Evolutionary conservation across 2,329 filamentous ascomycete genomes (phyloP), one percentile per base, ranked within the genome.

Genomic region (Talaromyces sp.): DNA sequence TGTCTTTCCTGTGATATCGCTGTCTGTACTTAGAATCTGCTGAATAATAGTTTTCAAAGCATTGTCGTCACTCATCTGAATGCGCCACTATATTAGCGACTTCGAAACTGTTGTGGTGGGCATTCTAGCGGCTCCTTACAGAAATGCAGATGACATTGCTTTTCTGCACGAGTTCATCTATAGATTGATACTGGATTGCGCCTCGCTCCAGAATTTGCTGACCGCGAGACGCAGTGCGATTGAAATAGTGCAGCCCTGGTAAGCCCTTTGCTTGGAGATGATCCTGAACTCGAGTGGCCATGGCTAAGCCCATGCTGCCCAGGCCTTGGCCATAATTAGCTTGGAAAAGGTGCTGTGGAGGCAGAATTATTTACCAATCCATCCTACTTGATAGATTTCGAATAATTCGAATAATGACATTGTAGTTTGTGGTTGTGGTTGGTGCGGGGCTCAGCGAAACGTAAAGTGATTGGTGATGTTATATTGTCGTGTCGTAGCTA

Each of bases 281-380:
- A 17, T 50, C 54, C 21, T 64, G 62, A 1, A 64, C 24, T 43
- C 62, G 62, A 8, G 43, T 35, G 11, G 62, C 61, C 62, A 64
- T 64, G 26, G 62, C 62, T 10, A 63, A 54, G 21, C 62, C 62
- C 62, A 64, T 64, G 51, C 35, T 63, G 9, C 62, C 62, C 11
- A 64, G 61, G 1, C 62, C 62, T 35, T 64, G 29, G 14, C 3
- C 2, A 2, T 1, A 10, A n/a, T 64, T 54, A 29, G 24, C 11
- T 13, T 52, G 19, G 14, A 29, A 4, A 52, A 19, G 13, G 3
- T 19, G 7, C 3, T 21, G 9, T 13, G 10, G 21, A 9, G 13
- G 6, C 1, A 21, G 21, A 54, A 11, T 54, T 21, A 38, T 32
- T 31, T 19, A 35, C 51, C 51, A 54, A 54, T 54, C 51, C 51